A percentile compares a stretch with the other conserved stretches of the same genome.
phyloP scores from a whole-genome alignment of 306 rosid species.

The apple (Malus domestica) region DNA sequence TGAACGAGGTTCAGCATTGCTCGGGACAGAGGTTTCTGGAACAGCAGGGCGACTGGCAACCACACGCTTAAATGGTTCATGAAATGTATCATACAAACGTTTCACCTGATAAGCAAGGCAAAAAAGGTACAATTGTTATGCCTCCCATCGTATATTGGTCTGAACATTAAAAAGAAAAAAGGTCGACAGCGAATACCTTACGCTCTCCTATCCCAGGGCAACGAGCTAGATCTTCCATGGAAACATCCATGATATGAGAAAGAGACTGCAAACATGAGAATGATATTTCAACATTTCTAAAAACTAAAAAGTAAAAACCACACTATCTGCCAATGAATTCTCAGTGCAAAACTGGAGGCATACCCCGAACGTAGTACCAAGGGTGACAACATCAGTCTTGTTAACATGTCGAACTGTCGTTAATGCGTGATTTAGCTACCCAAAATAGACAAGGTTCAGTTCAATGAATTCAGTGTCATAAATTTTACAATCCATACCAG shows the following conservation, averaged over 20 bases:
- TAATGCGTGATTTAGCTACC: constrained; percentile 66
- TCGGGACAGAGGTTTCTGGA: constrained; percentile 32
- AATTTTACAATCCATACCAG: neutral
- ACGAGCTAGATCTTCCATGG: constrained; percentile 98
- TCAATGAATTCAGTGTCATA: neutral
- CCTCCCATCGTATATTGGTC: neutral
- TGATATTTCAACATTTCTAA: neutral
- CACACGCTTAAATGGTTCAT: constrained; percentile 88
- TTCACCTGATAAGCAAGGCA: constrained; percentile 50
- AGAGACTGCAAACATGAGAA: constrained; percentile 57
- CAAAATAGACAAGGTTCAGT: constrained; percentile 23
- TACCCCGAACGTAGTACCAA: constrained; percentile 94
- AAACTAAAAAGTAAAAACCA: neutral
- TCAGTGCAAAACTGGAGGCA: constrained; percentile 5
- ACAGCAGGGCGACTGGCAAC: constrained; percentile 43
- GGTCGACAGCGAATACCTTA: constrained; percentile 44
- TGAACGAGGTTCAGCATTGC: constrained; percentile 38
- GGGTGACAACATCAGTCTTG: constrained; percentile 96
- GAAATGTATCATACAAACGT: constrained; percentile 81
- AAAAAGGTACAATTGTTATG: neutral
- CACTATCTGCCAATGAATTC: neutral
- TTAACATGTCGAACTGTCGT: constrained; percentile 82
- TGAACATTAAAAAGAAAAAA: neutral
- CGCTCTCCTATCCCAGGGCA: constrained; percentile 99
- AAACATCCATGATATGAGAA: constrained; percentile 86